Conservation (phyloP, 108 stramenopile genomes). For the Skeletonema tropicum region DNA sequence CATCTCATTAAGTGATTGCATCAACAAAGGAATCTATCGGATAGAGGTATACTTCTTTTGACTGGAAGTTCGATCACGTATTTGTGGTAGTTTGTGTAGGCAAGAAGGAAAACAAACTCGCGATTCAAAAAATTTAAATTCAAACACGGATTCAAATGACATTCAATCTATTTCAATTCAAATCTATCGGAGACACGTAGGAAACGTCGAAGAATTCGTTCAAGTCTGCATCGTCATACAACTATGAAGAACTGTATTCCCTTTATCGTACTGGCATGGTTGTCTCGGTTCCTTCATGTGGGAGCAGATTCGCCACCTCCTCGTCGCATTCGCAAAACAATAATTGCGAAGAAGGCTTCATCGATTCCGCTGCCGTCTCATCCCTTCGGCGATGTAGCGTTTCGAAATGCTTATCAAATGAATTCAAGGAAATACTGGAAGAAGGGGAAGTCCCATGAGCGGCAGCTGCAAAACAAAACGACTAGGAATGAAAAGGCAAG, state of each 20-base stretch:
- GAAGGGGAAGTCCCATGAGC: constrained; percentile 5
- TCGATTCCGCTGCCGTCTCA: neutral
- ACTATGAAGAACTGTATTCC: no score
- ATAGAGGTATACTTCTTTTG: no score
- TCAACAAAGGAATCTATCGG: no score
- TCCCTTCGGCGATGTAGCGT: neutral
- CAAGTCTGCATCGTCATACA: no score
- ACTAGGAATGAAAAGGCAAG: neutral
- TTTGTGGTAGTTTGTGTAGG: neutral
- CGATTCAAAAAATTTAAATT: no score
- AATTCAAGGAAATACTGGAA: constrained; percentile 2
- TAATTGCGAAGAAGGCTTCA: neutral
- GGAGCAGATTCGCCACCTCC: neutral
- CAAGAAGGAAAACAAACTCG: neutral
- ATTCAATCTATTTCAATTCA: no score
- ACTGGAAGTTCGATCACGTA: no score
- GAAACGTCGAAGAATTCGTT: no score
- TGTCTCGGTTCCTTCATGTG: neutral
- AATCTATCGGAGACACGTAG: no score
- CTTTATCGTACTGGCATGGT: neutral
- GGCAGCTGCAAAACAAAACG: neutral
- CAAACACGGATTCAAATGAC: no score
- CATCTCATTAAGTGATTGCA: neutral
- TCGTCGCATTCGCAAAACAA: neutral
- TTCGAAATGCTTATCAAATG: neutral